Evolutionary conservation across 495 filamentous ascomycete genomes (phyloP).

Genomic region (Talaromyces wortmannii): DNA sequence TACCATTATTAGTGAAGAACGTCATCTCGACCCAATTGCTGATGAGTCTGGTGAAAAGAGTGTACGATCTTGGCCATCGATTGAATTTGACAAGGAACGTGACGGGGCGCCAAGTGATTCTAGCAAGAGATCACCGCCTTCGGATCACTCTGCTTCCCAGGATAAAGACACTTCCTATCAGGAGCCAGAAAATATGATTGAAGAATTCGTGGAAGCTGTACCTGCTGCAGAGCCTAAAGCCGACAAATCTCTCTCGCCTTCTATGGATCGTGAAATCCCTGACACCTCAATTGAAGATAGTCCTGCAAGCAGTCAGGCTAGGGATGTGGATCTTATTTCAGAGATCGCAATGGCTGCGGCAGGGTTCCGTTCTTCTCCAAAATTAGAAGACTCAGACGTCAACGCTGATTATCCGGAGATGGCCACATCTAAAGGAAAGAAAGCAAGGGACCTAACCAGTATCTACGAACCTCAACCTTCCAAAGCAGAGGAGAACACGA

Average conservation of each 20-base stretch:
- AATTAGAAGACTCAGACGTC: background rate
- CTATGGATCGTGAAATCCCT: background rate
- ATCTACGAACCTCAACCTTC: background rate
- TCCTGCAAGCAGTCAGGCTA: background rate
- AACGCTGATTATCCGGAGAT: background rate
- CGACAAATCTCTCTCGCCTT: background rate
- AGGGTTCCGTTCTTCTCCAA: conserved; percentile 1
- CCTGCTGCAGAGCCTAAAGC: background rate
- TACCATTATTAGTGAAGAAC: background rate
- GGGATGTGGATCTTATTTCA: conserved; percentile 2
- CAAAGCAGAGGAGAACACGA: background rate
- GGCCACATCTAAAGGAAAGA: conserved; percentile 3
- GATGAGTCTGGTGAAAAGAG: background rate
- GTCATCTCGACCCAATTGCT: background rate
- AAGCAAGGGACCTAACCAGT: background rate
- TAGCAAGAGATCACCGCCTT: background rate
- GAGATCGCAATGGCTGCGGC: conserved; percentile 1
- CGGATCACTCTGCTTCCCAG: background rate
- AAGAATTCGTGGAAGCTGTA: background rate
- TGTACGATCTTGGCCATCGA: background rate
- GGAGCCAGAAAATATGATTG: background rate
- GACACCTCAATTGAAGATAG: background rate
- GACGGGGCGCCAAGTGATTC: background rate
- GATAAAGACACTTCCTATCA: background rate
- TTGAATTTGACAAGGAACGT: conserved; percentile 1